Evolutionary conservation across 805 yeast species (phyloP), one percentile per base, ranked within the genome.

Genomic region (Scheffersomyces ergatensis): DNA sequence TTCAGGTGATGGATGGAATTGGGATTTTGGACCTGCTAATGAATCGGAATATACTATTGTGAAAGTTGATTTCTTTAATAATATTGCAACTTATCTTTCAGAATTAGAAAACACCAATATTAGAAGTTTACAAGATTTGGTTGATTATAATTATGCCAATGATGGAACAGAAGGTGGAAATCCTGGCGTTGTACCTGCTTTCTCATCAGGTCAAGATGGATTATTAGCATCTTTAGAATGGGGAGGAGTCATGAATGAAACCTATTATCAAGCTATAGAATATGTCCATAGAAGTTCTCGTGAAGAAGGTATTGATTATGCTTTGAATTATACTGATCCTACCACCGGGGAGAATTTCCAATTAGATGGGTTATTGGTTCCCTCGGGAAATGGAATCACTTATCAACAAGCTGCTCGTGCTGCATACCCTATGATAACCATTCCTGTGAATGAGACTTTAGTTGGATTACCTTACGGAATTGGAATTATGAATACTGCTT

Each of bases 351-450:
- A 56, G 37, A 53, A 49, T 42, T 52, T 48, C 42, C 44, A 48
- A 36, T 39, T 57, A 21, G 61, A 57, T 39, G 56, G 30, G 8
- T 13, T 26, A 26, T 26, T 26, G n/a, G 30, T 26, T 9, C 30
- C 30, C 9, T 50, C 39, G 17, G 52, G 55, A 5, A 37, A 45
- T 15, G 37, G 55, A 6, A 55, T 57, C 36, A 48, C 54, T 15
- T 55, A 54, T 38, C 60, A 55, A 32, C 62, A 55, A 40, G 57
- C 62, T 23, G 62, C 60, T 5, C 54, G 53, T 43, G 60, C 62
- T 9, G 62, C 57, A 11, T 57, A 57, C 39, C 62, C 62, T 4
- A 48, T 54, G 50, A 42, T 57, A 12, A 55, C 58, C 2, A 36
- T 57, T 18, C 62, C 62, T 3, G 48, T 56, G 27, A 55, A 55